Evolutionary conservation across 306 rosid genomes (phyloP).

Genomic region (Lathyrus oleraceus): DNA sequence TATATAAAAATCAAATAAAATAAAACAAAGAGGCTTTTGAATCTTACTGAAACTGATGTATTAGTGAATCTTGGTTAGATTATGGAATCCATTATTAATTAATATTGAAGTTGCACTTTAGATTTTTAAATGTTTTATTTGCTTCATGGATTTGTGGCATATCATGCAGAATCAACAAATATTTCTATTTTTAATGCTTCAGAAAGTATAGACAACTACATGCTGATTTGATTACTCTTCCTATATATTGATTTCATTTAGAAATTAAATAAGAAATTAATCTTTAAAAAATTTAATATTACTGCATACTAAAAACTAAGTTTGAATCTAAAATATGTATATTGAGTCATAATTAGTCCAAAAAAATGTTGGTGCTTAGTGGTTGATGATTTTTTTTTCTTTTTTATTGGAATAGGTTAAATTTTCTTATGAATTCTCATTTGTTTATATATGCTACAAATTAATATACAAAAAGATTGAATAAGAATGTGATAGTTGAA

Average conservation of each 20-base stretch:
- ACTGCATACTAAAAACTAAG: no score
- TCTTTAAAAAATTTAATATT: no score
- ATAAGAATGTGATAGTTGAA: background rate
- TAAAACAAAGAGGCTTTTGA: conserved; percentile 27
- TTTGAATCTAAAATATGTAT: no score
- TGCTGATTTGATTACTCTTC: background rate
- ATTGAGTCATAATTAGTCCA: background rate
- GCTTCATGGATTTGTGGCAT: conserved; percentile 35
- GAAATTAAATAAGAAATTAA: no score
- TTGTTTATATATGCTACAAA: background rate
- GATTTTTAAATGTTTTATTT: conserved; percentile 34
- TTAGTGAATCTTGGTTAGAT: conserved; percentile 26
- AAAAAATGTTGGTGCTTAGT: background rate
- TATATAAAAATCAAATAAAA: conserved; percentile 15
- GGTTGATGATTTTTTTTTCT: background rate
- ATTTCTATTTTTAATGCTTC: conserved; percentile 50
- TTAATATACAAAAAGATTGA: background rate
- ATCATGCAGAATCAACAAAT: conserved; percentile 41
- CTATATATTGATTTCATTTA: no score
- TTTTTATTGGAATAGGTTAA: background rate
- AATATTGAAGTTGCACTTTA: conserved; percentile 6
- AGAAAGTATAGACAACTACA: conserved; percentile 49
- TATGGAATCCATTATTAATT: conserved; percentile 24
- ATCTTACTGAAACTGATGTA: conserved; percentile 29
- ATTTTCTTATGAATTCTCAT: background rate